A percentile compares a stretch with the other conserved stretches of the same genome.
Evolutionary conservation across 2,329 filamentous ascomycete species (phyloP).

Genomic region (Talaromyces verruculosus): DNA sequence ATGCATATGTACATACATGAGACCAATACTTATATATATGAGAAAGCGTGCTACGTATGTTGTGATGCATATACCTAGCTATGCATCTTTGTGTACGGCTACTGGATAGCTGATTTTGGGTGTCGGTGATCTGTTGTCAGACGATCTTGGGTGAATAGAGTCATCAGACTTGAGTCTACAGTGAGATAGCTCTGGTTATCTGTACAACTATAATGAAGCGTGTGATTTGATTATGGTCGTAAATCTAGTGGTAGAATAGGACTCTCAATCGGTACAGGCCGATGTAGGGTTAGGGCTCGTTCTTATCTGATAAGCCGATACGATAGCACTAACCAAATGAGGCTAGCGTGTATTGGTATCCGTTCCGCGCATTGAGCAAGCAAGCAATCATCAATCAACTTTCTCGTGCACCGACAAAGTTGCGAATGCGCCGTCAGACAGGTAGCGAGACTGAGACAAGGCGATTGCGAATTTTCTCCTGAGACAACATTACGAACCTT

Average conservation of each 20-base stretch:
- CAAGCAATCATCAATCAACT: neutral
- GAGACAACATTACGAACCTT: neutral
- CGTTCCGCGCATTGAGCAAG: neutral
- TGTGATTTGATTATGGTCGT: neutral
- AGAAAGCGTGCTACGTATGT: neutral
- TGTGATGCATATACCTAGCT: slow-evolving; percentile 13
- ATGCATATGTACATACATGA: slow-evolving; percentile 19
- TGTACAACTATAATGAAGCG: neutral
- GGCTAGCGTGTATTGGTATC: neutral
- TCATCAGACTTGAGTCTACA: neutral
- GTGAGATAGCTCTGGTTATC: neutral
- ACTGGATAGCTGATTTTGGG: slow-evolving; percentile 15
- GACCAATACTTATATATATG: slow-evolving; percentile 1
- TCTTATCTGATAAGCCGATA: neutral
- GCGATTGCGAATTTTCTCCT: neutral
- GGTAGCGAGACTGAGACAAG: neutral
- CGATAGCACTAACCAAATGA: neutral
- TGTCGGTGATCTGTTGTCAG: neutral
- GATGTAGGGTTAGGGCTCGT: slow-evolving; percentile 1
- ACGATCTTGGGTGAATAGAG: neutral
- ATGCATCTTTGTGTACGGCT: slow-evolving; percentile 13
- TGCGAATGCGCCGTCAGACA: neutral
- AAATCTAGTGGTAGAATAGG: neutral
- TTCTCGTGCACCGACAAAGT: neutral
- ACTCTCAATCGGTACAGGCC: neutral